Base-by-base conservation (phyloP, 1,284 basidiomycete genomes). In the Vanrija sp. region DNA sequence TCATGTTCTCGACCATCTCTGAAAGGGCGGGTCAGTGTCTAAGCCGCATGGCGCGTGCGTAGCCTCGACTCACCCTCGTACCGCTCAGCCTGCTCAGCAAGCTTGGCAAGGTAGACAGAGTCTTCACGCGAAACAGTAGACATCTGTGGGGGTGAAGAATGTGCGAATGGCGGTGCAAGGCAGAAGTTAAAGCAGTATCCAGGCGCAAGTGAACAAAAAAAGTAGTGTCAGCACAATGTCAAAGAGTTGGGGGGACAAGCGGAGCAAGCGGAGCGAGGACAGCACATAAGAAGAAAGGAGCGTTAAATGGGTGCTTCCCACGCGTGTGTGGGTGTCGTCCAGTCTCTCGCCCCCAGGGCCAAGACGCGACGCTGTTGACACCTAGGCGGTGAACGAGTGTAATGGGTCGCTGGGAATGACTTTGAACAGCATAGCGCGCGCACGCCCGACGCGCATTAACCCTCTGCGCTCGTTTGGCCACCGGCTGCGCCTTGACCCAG, bases 1-100 rank as follows among this genome's bases (percentile, higher is more conserved):
- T 96, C 93, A 97, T 97, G 85, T 95, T 95, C 82, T 93, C 89
- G 68, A 97, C 93, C 93, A 96, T 96, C 80, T 96, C 91, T 93
- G 78, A 15, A 19, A 23, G 28, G 10, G n/a, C 4, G 18, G 14
- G 49, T 58, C 51, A 61, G 53, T 26, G 43, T 16, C 10, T 18
- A 6, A 12, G 45, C 18, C 58, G 39, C 43, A 18, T 52, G 23
- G 48, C 25, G 59, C 46, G 46, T 34, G 52, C 43, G n/a, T 12
- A 19, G 18, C 3, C 14, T 42, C n/a, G n/a, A 80, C 84, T 66
- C 56, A 89, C 93, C 93, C 83, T 97, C 93, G 78, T 97, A 96
- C 60, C 93, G 91, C 85, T 97, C 93, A 69, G 93, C 93, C 83
- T 95, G 91, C 83, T 95, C 92, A 78, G 91, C 91, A 83, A 96